phyloP scores from a whole-genome alignment of 306 rosid genomes.

The Quercus dentata region DNA sequence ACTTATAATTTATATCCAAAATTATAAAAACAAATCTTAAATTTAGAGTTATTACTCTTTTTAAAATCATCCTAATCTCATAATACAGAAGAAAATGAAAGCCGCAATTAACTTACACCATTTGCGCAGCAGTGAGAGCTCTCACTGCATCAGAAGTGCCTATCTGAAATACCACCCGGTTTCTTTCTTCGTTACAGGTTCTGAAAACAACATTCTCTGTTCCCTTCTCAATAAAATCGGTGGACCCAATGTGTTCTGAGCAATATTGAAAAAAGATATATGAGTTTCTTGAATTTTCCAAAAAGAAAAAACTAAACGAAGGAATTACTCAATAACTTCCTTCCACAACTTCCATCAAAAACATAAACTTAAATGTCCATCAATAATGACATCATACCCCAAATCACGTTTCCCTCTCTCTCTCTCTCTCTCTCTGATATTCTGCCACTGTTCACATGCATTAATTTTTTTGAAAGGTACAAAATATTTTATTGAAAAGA shows the following conservation, averaged over 20 bases:
- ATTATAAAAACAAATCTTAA: not conserved
- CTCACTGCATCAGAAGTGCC: constrained; percentile 86
- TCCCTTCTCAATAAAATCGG: constrained; percentile 86
- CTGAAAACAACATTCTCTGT: constrained; percentile 73
- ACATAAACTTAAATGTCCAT: not conserved
- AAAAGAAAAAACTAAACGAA: constrained; percentile 3
- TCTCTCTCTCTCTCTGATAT: too few species aligned
- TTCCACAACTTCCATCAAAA: not conserved
- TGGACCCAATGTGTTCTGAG: constrained; percentile 54
- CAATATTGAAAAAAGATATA: constrained; percentile 1
- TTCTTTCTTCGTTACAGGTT: constrained; percentile 69
- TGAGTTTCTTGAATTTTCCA: not conserved
- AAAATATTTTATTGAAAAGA: too few species aligned
- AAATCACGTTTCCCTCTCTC: too few species aligned
- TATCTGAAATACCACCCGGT: constrained; percentile 77
- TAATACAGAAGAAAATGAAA: not conserved
- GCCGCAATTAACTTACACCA: constrained; percentile 57
- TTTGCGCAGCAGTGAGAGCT: constrained; percentile 77
- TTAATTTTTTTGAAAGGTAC: too few species aligned
- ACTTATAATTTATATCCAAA: not conserved
- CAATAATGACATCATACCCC: not conserved
- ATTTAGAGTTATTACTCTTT: constrained; percentile 8
- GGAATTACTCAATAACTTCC: not conserved
- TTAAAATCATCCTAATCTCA: constrained; percentile 7
- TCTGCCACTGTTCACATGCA: too few species aligned